Evolutionary conservation across 345 rosid species (phyloP).

Genomic region (Salix brachista): DNA sequence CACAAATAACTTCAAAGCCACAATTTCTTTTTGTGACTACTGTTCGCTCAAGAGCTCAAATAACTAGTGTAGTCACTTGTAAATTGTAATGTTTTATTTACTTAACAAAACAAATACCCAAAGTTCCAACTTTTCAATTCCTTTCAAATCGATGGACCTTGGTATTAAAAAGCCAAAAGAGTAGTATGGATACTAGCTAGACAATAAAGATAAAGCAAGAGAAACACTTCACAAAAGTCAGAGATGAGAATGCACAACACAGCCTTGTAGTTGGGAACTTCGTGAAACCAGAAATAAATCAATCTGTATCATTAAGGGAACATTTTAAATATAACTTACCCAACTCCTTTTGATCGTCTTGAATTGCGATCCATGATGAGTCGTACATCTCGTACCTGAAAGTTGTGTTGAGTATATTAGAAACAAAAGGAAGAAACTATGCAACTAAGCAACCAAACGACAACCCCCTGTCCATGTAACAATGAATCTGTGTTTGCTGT

Average conservation of each 20-base stretch:
- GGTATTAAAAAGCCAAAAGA: neutral
- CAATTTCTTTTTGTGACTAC: neutral
- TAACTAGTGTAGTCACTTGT: neutral
- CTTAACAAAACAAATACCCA: neutral
- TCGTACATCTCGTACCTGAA: constrained; percentile 94
- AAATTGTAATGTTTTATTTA: neutral
- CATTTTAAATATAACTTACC: constrained; percentile 42
- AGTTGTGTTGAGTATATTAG: constrained; percentile 19
- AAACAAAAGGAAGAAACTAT: neutral
- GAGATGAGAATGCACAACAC: too few relatives aligned
- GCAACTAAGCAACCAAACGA: neutral
- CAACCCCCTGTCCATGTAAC: neutral
- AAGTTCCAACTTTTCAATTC: neutral
- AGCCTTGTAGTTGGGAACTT: too few relatives aligned
- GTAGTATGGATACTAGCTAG: neutral
- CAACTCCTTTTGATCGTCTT: constrained; percentile 93
- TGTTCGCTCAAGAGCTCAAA: neutral
- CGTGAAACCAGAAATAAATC: neutral
- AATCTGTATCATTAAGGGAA: neutral
- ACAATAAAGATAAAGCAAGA: neutral
- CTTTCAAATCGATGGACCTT: neutral
- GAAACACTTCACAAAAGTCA: neutral
- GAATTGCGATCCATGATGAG: constrained; percentile 97
- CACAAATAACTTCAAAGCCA: neutral
- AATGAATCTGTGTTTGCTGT: neutral